Evolutionary conservation across 2,329 filamentous ascomycete species (phyloP), one percentile per base, ranked within the genome.

Genomic region (Fonsecaea erecta): DNA sequence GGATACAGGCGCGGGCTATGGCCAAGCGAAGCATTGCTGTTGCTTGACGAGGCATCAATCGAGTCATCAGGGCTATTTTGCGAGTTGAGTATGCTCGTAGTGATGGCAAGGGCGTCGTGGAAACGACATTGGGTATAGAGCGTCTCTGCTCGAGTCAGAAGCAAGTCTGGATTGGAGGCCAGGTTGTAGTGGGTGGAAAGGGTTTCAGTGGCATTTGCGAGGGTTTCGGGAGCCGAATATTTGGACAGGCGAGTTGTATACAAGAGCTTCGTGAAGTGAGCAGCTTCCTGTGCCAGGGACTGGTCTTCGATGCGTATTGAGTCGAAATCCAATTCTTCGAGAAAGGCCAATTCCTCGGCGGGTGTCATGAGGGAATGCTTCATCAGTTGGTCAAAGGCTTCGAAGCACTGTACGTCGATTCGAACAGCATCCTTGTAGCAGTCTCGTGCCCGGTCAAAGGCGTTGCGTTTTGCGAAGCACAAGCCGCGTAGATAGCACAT

Each of bases 381-480:
- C 88, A 98, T 97, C 62, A 99, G 85, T 80, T 98, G 93, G 73
- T 97, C 93, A 75, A 99, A 98, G 0, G 95, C 95, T 78, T 99
- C 95, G 75, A 97, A 98, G 79, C 95, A 99, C 77, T 97, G 93
- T 2, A 98, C 93, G 75, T 99, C 95, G 74, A 99, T 97, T 67
- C 91, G 88, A 52, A 98, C 93, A 1, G 95, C 95, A 73, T 96
- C 92, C 80, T 97, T 98, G 84, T 98, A 99, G 80, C 95, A 98
- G 73, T 98, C 93, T 77, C 97, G 97, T 59, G 95, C 95, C 35
- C 93, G 89, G 76, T 99, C 95, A 73, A 98, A 98, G 28, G 94
- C 91, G 77, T 98, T 99, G 77, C 97, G 92, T 78, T 97, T 97
- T 6, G 95, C 93, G 76, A 93, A 97, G 82, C 96, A 98, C 56